Evolutionary conservation across 768 basidiomycete species (phyloP).

Genomic region (Lentinus brumalis): DNA sequence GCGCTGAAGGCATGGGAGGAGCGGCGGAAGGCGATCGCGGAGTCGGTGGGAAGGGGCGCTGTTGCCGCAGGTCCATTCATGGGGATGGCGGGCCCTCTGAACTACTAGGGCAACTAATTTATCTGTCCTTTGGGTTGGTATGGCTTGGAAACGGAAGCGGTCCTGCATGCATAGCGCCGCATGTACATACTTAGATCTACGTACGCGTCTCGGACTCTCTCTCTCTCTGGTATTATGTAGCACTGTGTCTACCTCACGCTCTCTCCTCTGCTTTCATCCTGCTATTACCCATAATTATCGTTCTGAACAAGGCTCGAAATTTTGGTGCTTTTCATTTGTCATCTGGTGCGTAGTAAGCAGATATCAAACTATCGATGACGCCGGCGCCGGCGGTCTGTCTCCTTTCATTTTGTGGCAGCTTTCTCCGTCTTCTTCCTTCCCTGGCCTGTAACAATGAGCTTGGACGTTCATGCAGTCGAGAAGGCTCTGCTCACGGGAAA

Average conservation of each 20-base stretch:
- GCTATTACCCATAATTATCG: background rate
- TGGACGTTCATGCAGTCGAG: conserved; percentile 42
- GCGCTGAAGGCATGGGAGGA: conserved; percentile 84
- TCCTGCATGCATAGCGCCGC: background rate
- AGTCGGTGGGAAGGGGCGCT: conserved; percentile 45
- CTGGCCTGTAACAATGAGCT: conserved; percentile 18
- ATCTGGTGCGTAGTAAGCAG: conserved; percentile 7
- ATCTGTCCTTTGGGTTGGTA: background rate
- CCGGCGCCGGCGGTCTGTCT: conserved; percentile 14
- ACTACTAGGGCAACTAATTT: background rate
- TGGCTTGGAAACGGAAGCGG: background rate
- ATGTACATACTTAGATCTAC: conserved; percentile 4
- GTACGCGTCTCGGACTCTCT: background rate
- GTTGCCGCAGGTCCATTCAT: conserved; percentile 33
- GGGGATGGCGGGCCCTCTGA: conserved; percentile 15
- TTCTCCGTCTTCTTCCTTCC: conserved; percentile 7
- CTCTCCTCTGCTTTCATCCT: background rate
- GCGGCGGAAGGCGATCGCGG: conserved; percentile 57
- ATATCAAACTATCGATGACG: conserved; percentile 10
- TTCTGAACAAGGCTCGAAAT: too few species aligned
- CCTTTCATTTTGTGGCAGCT: conserved; percentile 12
- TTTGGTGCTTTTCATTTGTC: background rate
- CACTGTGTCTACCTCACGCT: background rate
- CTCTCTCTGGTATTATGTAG: background rate
- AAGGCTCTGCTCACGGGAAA: conserved; percentile 57